A percentile compares a stretch with the other conserved stretches of the same genome.
These are phyloP conservation scores for Termitomyces eurrhizus DNA, from an alignment of 768 basidiomycete genomes.

Conservation along the genomic window DNA sequence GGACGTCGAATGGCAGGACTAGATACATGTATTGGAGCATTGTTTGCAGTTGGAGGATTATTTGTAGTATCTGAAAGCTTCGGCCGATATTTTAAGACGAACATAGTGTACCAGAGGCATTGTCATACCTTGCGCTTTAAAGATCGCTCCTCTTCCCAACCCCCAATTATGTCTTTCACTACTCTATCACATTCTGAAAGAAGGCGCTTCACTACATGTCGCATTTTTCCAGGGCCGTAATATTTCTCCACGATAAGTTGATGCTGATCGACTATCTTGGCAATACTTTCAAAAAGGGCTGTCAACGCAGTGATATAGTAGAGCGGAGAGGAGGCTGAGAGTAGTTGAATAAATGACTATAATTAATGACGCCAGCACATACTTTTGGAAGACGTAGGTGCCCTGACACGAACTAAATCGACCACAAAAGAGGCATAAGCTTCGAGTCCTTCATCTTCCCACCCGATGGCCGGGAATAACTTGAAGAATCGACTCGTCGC, in stretches of 20 bases:
- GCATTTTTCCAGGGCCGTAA: slow-evolving; percentile 89
- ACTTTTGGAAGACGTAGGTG: slow-evolving; percentile 84
- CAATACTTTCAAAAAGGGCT: slow-evolving; percentile 91
- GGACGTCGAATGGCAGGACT: slow-evolving; percentile 28
- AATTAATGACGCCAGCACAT: slow-evolving; percentile 15
- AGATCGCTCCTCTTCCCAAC: slow-evolving; percentile 90
- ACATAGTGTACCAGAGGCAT: not conserved
- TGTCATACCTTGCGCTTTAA: slow-evolving; percentile 70
- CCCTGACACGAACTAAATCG: slow-evolving; percentile 77
- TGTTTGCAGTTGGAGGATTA: slow-evolving; percentile 36
- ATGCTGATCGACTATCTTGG: slow-evolving; percentile 95
- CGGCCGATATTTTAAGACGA: not conserved
- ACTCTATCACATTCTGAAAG: slow-evolving; percentile 87
- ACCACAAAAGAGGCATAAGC: slow-evolving; percentile 93
- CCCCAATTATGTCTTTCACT: slow-evolving; percentile 64
- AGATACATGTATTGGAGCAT: slow-evolving; percentile 31
- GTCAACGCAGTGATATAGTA: slow-evolving; percentile 91
- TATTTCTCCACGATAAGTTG: slow-evolving; percentile 98
- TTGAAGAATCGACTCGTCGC: slow-evolving; percentile 95
- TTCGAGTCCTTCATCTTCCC: slow-evolving; percentile 87
- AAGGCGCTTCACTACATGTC: slow-evolving; percentile 66
- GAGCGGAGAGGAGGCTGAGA: slow-evolving; percentile 80
- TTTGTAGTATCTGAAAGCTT: slow-evolving; percentile 47
- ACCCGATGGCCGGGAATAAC: slow-evolving; percentile 92
- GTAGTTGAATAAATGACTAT: slow-evolving; percentile 7